Evolutionary conservation across 2,329 filamentous ascomycete species (phyloP), one percentile per base, ranked within the genome.

Genomic region (Colletotrichum falcatum): DNA sequence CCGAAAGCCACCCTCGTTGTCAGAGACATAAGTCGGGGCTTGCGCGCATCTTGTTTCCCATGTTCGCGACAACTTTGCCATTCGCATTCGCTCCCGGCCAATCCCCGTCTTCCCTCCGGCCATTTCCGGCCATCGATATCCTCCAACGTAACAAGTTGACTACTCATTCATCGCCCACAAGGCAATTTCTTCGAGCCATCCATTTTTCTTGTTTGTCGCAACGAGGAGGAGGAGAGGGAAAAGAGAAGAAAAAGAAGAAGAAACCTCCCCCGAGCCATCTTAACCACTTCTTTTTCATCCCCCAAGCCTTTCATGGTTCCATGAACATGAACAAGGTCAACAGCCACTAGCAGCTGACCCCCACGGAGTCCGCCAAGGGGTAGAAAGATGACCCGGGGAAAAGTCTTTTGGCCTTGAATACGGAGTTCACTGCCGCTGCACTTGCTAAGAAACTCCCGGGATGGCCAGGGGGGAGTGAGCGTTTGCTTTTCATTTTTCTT

Each of bases 361-460:
- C 67, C 63, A 66, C 63, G 63, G 18, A 56, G 28, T 12, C 42
- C 37, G 61, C 28, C 63, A 70, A 53, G 68, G 64, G 64, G 9
- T 12, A 23, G 59, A 62, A 63, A 39, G 46, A 58, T 48, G 44
- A 71, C 48, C 58, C 64, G 65, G 46, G 9, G 23, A 11, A 61
- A 42, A 53, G 64, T 71, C 64, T 71, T 53, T 46, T 71, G 64
- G 68, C 58, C 44, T 23, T 9, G 30, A 66, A 44, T 28, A 58
- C 39, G 64, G 58, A 33, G 58, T 58, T 18, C 49, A 62, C 56
- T 64, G 65, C 58, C 58, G 65, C 49, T 48, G 59, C 65, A 61
- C 56, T 66, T 68, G 53, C 56, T 62, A 37, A 53, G 46, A 63
- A 67, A 33, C 28, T 7, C 64, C 39, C 37, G 49, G 18, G 37